These are phyloP conservation scores for Cladosporium sp. DNA, from an alignment of 2,329 filamentous ascomycete genomes.

Conservation along the genomic window DNA sequence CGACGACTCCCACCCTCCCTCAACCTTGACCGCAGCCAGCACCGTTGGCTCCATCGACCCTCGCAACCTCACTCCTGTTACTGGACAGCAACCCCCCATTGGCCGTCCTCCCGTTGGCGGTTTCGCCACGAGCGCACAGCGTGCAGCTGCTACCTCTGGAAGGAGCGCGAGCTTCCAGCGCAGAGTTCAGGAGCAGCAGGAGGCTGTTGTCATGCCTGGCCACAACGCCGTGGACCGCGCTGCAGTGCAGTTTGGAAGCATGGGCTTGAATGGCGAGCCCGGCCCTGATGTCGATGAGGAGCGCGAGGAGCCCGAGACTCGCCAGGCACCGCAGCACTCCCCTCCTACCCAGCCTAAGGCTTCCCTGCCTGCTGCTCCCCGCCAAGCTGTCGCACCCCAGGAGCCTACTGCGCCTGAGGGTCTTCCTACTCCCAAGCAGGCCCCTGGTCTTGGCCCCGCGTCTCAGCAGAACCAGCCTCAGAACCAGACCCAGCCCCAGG, in stretches of 20 bases:
- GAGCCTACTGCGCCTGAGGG: slow-evolving; percentile 37
- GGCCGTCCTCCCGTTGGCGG: slow-evolving; percentile 61
- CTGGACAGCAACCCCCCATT: slow-evolving; percentile 53
- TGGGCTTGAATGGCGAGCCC: slow-evolving; percentile 75
- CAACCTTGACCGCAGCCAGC: slow-evolving; percentile 80
- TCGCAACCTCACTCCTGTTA: slow-evolving; percentile 61
- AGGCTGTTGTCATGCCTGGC: slow-evolving; percentile 96
- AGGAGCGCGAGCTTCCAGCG: slow-evolving; percentile 79
- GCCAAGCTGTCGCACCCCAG: slow-evolving; percentile 37
- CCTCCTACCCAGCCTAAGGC: slow-evolving; percentile 80
- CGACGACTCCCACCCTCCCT: slow-evolving; percentile 70
- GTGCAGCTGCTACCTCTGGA: slow-evolving; percentile 60
- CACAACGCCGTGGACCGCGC: slow-evolving; percentile 92
- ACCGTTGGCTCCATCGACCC: slow-evolving; percentile 84
- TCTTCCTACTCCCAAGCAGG: slow-evolving; percentile 51
- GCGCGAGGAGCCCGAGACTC: slow-evolving; percentile 90
- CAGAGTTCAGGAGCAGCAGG: slow-evolving; percentile 87
- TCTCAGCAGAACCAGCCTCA: slow-evolving; percentile 48
- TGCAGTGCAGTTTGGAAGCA: slow-evolving; percentile 92
- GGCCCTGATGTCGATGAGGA: slow-evolving; percentile 86
- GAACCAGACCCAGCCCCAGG: slow-evolving; percentile 21
- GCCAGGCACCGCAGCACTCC: slow-evolving; percentile 89
- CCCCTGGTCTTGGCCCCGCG: slow-evolving; percentile 57
- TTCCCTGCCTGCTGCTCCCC: slow-evolving; percentile 70
- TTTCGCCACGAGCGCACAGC: slow-evolving; percentile 75